Evolutionary conservation across 176 grass and related monocot genomes (phyloP), one percentile per base, ranked within the genome.

Genomic region (Aegilops tauschii): DNA sequence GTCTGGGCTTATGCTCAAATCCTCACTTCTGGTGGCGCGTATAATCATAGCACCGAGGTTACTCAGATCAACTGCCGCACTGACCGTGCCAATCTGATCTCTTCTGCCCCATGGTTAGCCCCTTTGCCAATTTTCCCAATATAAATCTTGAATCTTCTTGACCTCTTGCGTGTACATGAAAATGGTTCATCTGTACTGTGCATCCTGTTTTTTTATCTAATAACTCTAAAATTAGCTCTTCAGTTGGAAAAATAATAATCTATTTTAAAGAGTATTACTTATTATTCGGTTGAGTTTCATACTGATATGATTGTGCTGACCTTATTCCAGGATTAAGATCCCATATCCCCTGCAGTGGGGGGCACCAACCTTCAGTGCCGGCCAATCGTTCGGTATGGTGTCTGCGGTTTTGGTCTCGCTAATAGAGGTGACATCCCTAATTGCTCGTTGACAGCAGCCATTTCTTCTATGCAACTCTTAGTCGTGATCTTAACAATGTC

Each of bases 331-430:
- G 97, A 94, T 99, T 91, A 99, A 92, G 85, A 90, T 96, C 61
- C 97, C 97, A 66, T 99, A 92, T 58, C 97, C 97, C 5, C 81
- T 99, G 78, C 97, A 99, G 86, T 99, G 97, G 97, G 97, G 97
- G 21, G 90, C 97, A 30, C 97, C 97, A 28, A 99, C 92, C 63
- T 99, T 99, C 77, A 86, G 92, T 81, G 97, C 92, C 12, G 97
- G 97, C 45, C 94, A 99, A 76, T 96, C 90, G 59, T 99, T 99
- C 81, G 97, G 97, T 6, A 99, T 99, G 94, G 95, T 96, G 89
- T 88, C 97, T 78, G 97, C 97, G 78, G 94, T 96, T 56, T 88
- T 99, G 69, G 97, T 99, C 44, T 99, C 97, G 10, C 89, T 99
- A 67, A 82, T 96, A 69, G 97, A 99, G 97, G 97, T 96, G 65